Evolutionary conservation across 116 monocot species (phyloP).

Genomic region (Dioscorea cayenensis): DNA sequence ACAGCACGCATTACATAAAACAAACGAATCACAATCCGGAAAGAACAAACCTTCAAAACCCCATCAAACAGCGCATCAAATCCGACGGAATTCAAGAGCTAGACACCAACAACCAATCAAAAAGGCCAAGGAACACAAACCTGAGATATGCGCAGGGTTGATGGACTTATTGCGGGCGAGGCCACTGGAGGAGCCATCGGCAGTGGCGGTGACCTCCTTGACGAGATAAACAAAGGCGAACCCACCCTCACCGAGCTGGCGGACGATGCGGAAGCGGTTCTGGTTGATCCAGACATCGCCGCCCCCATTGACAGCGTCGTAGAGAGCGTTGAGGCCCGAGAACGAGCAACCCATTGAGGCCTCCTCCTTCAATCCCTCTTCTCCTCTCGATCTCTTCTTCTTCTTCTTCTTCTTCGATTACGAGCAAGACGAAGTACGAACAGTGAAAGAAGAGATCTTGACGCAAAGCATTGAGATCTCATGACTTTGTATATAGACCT

Average conservation of each 20-base stretch:
- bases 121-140: constrained; percentile 13
- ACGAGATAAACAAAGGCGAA: constrained; percentile 81
- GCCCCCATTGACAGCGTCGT: constrained; percentile 59
- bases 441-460: too few species aligned
- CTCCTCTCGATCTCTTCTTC: not conserved
- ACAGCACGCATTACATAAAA: too few species aligned
- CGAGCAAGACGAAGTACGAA: too few species aligned
- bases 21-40: too few species aligned
- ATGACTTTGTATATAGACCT: too few species aligned
- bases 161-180: constrained; percentile 43
- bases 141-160: constrained; percentile 68
- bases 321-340: constrained; percentile 83
- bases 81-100: not conserved
- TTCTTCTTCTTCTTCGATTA: not conserved
- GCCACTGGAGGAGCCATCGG: constrained; percentile 23
- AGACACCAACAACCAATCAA: not conserved
- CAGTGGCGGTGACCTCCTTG: constrained; percentile 52
- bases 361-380: not conserved
- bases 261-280: constrained; percentile 76
- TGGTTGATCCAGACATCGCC: constrained; percentile 98
- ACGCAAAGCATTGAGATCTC: too few species aligned
- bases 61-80: not conserved
- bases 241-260: constrained; percentile 83
- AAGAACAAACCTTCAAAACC: too few species aligned
- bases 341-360: constrained; percentile 84